Evolutionary conservation across 768 basidiomycete genomes (phyloP), one percentile per base, ranked within the genome.

Genomic region (Leucocoprinus sp.): DNA sequence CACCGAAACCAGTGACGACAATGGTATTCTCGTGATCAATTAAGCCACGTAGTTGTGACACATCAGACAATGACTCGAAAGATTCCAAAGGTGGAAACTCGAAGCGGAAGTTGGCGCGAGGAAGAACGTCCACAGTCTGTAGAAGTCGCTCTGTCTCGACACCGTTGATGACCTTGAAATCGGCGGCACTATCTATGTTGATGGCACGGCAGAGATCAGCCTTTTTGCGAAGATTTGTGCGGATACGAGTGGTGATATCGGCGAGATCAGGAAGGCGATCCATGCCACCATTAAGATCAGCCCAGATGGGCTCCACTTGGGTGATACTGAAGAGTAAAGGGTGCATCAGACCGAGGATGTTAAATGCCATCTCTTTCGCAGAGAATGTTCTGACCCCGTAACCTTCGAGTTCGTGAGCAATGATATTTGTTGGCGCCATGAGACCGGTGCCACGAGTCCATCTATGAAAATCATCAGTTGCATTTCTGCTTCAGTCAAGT

Each of bases 281-380:
- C 93, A 98, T 97, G 26, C 93, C 95, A 56, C 95, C 95, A 55
- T 93, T 96, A 52, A 97, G 73, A 61, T 98, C 96, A 45, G 95
- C 96, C 96, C 96, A 98, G 60, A 98, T 93, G 7, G 96, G 95
- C 62, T 99, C 95, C 37, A 98, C 93, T 63, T 99, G 96, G 8
- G 95, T 96, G 58, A 99, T 95, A 64, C 95, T 96, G 80, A 98
- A 98, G 43, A 99, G 77, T 5, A 98, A 80, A 35, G 96, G 96
- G 60, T 99, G 96, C 95, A 99, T 98, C 40, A 99, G 76, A 50
- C 96, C 95, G 44, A 99, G 84, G 57, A 99, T 92, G 66, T 99
- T 99, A 80, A 99, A 99, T 0, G 96, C 93, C 96, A 98, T 99
- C 68, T 99, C 96, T 70, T 98, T 98, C 22, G 96, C 87, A 0